A percentile compares a stretch with the other conserved stretches of the same genome.
Evolutionary conservation across 306 rosid genomes (phyloP).

Genomic region (Sophora flavescens): DNA sequence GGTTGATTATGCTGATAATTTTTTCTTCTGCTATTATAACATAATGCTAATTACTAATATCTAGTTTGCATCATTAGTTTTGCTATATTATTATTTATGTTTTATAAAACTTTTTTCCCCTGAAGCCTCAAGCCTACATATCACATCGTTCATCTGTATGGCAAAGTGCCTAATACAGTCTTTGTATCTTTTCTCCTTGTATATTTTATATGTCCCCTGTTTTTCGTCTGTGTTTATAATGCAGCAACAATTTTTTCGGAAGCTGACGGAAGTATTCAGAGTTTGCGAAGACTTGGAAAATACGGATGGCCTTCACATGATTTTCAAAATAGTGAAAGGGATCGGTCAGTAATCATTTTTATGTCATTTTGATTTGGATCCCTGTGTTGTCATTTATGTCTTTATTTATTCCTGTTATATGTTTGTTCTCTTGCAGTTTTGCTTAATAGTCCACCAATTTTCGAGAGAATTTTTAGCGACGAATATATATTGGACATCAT

Average conservation of each 20-base stretch:
- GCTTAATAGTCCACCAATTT: slow-evolving; percentile 81
- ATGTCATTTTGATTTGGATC: slow-evolving; percentile 24
- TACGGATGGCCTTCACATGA: slow-evolving; percentile 88
- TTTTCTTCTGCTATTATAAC: background rate
- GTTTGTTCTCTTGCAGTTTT: slow-evolving; percentile 66
- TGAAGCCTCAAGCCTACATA: slow-evolving; percentile 29
- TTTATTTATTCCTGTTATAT: slow-evolving; percentile 35
- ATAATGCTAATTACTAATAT: background rate
- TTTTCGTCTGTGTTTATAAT: slow-evolving; percentile 35
- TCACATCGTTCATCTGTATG: slow-evolving; percentile 28
- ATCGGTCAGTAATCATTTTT: slow-evolving; percentile 74
- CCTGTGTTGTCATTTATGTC: slow-evolving; percentile 20
- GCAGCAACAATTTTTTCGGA: slow-evolving; percentile 88
- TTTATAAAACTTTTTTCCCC: slow-evolving; percentile 6
- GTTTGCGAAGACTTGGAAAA: slow-evolving; percentile 82
- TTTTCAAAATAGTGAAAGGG: slow-evolving; percentile 90
- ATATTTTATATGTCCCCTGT: background rate
- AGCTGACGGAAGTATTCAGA: slow-evolving; percentile 81
- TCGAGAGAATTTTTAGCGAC: slow-evolving; percentile 87
- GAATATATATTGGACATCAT: slow-evolving; percentile 86
- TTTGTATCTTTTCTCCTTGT: slow-evolving; percentile 4
- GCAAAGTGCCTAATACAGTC: background rate
- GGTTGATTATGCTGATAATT: slow-evolving; percentile 20
- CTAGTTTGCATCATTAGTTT: slow-evolving; percentile 25
- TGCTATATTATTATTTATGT: slow-evolving; percentile 13